Evolutionary conservation across 306 rosid genomes (phyloP), one percentile per base, ranked within the genome.

Genomic region (Vigna trinervia): DNA sequence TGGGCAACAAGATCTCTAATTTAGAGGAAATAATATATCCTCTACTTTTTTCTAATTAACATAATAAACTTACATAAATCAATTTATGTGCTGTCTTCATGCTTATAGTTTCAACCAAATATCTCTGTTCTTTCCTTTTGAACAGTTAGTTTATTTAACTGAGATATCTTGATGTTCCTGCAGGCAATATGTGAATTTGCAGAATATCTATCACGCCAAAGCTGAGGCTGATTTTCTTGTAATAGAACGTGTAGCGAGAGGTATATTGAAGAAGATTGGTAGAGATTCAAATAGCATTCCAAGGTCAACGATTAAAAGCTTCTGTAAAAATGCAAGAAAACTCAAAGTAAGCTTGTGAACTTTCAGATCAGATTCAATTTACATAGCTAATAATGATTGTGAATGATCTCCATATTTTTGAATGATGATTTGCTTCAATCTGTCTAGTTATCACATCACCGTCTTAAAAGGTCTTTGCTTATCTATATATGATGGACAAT

Each of bases 301-400:
- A 22, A 92, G 72, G 89, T 71, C 90, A 69, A 87, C 87, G 28
- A 69, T 90, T 75, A 92, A 88, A 89, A 86, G 92, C 87, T 90
- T 95, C 85, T 90, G 99, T 75, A 95, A 86, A 83, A 95, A 95
- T 84, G 91, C 97, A 45, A 88, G 99, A 88, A 95, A 95, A 80
- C 92, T 95, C 81, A 95, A 81, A 87, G 97, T 95, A 92, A 87
- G 97, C 60, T 48, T 80, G 73, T 46, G 66, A 23, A 43, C 70
- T 71, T 73, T 14, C 2, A 3, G 60, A 48, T 66, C 72, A 71
- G 69, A 43, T 78, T n/a, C 26, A 26, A 69, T 73, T 71, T 51
- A 30, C 52, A 30, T 66, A 39, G 73, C 77, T 47, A 65, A 34
- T 61, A 30, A 20, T 71, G 28, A 34, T 26, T 14, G 87, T 45